Conservation (phyloP, 1,284 basidiomycete genomes). For the Wallemia ichthyophaga region DNA sequence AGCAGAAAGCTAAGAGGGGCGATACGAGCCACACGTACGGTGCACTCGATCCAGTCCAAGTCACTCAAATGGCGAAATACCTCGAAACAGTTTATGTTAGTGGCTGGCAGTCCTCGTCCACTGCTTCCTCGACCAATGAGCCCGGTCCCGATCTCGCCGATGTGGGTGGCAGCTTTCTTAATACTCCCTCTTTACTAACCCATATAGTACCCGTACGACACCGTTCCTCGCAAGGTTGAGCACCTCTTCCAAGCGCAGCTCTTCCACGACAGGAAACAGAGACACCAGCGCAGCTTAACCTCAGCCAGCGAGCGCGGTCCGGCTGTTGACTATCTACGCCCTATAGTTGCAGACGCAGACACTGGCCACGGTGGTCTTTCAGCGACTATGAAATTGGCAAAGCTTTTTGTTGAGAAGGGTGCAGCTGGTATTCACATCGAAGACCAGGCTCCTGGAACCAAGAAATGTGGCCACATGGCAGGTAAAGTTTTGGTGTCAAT, state of each 20-base stretch:
- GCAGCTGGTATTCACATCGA: slow-evolving; percentile 44
- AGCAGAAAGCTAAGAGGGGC: slow-evolving; percentile 14
- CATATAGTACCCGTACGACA: slow-evolving; percentile 26
- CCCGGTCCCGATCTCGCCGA: slow-evolving; percentile 92
- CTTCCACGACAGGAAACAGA: slow-evolving; percentile 27
- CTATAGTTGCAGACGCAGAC: slow-evolving; percentile 80
- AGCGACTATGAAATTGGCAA: slow-evolving; percentile 39
- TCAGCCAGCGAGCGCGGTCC: slow-evolving; percentile 28
- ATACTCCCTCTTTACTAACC: neutral
- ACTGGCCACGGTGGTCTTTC: slow-evolving; percentile 34
- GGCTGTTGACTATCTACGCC: slow-evolving; percentile 53
- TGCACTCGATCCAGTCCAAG: slow-evolving; percentile 92
- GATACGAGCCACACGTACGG: slow-evolving; percentile 43
- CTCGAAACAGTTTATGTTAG: slow-evolving; percentile 88
- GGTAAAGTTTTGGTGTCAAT: slow-evolving; percentile 36
- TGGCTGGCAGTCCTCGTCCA: slow-evolving; percentile 74
- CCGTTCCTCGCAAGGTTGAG: slow-evolving; percentile 30
- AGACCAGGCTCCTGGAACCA: slow-evolving; percentile 43
- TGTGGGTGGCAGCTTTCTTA: slow-evolving; percentile 11
- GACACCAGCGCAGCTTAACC: slow-evolving; percentile 24
- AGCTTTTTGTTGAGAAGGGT: slow-evolving; percentile 47
- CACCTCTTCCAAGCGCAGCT: slow-evolving; percentile 31
- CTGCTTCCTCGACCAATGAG: slow-evolving; percentile 76
- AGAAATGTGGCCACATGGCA: slow-evolving; percentile 36
- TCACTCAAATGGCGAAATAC: slow-evolving; percentile 71